Evolutionary conservation across 176 grass and related monocot species (phyloP), one percentile per base, ranked within the genome.

Genomic region (Triticum dicoccoides): DNA sequence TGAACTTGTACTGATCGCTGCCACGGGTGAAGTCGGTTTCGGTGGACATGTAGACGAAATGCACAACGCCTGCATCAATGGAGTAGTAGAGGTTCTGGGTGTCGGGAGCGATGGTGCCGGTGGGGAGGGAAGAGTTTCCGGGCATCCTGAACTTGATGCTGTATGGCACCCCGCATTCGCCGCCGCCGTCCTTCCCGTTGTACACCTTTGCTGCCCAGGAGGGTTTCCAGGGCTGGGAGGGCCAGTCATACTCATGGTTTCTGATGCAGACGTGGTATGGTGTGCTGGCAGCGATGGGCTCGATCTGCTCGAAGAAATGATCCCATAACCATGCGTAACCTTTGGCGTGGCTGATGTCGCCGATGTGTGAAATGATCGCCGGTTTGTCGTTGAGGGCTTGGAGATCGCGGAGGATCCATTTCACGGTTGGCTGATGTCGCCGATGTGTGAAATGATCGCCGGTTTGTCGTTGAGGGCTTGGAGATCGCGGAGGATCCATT

Each of bases 221-320:
- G 39, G 97, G 97, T 70, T 47, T 92, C 97, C 97, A 96, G 80
- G 97, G 97, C 76, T 99, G 97, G n/a, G 44, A 89, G 37, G 87
- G 97, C 97, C 97, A 98, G 58, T 98, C 97, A 75, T 98, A 98
- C 72, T 98, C 97, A 12, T 98, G 97, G 66, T 96, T 98, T 21
- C 97, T 92, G 35, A 96, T 98, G 88, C 97, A 98, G n/a, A 98
- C 94, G 74, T 98, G 97, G 88, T 98, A 98, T 2, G 97, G 93
- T 13, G 92, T 88, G 33, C 71, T 86, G 71, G 93, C 58, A 1
- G 94, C 90, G 69, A 98, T 89, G 35, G 97, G 94, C 54, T 96
- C 97, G 20, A 96, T 96, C 69, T 96, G 97, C 37, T 86, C 89
- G 76, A 98, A 96, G 70, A 98, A 98, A 87, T 94, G 90, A 84